phyloP scores from a whole-genome alignment of 768 basidiomycete genomes.

The Leccinellum albellum region DNA sequence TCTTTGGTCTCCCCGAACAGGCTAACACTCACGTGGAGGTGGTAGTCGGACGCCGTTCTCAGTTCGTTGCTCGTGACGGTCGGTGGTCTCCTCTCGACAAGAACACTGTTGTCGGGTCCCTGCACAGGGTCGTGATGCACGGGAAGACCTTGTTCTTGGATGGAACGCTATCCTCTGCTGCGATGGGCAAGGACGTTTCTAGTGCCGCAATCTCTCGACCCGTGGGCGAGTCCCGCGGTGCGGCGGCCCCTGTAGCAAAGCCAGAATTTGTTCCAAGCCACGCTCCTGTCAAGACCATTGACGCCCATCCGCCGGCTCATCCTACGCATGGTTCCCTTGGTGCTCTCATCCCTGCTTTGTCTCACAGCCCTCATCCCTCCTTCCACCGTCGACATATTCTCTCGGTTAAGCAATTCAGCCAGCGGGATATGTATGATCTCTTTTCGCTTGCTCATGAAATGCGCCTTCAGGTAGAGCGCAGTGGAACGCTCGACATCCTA shows the following conservation, averaged over 20 bases:
- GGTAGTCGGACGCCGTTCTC: slow-evolving; percentile 71
- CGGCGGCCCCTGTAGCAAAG: slow-evolving; percentile 17
- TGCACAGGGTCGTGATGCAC: slow-evolving; percentile 90
- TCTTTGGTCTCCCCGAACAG: slow-evolving; percentile 89
- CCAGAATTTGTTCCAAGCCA: slow-evolving; percentile 30
- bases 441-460: slow-evolving; percentile 96
- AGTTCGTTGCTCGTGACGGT: slow-evolving; percentile 46
- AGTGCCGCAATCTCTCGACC: slow-evolving; percentile 48
- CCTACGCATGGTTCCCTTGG: slow-evolving; percentile 7
- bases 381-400: slow-evolving; percentile 94
- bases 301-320: slow-evolving; percentile 18
- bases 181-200: slow-evolving; percentile 72
- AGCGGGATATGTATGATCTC: slow-evolving; percentile 86
- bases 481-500: slow-evolving; percentile 82
- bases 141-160: slow-evolving; percentile 89
- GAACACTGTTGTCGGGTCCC: slow-evolving; percentile 58
- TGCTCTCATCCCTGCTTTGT: slow-evolving; percentile 14
- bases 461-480: slow-evolving; percentile 92
- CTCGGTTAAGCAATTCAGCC: slow-evolving; percentile 88
- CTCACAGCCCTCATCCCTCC: slow-evolving; percentile 60
- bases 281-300: slow-evolving; percentile 31
- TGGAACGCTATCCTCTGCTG: slow-evolving; percentile 59
- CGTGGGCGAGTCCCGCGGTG: slow-evolving; percentile 27
- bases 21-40: slow-evolving; percentile 88
- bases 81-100: slow-evolving; percentile 85